Percentiles rank a stretch among this genome's conserved stretches.
These are phyloP conservation scores for Xylariales sp. DNA, from an alignment of 2,329 filamentous ascomycete species.

Conservation along the genomic window DNA sequence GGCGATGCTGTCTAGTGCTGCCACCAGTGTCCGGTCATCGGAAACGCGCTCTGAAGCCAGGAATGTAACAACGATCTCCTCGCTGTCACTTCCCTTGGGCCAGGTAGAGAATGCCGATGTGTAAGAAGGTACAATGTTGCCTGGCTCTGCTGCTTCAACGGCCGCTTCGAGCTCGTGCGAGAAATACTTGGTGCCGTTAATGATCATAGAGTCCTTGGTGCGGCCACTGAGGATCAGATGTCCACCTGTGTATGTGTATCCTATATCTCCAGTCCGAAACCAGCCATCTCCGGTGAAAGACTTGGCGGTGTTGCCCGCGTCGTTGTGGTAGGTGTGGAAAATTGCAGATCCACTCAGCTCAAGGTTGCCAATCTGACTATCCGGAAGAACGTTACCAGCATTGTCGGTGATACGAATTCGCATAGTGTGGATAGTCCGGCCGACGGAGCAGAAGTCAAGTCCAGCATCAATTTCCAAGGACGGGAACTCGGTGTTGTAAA, in stretches of 20 bases:
- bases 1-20: slow-evolving; percentile 9
- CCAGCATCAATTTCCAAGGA: background rate
- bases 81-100: background rate
- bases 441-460: slow-evolving; percentile 7
- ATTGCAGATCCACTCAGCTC: slow-evolving; percentile 56
- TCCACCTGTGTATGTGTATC: slow-evolving; percentile 27
- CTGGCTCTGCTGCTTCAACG: slow-evolving; percentile 29
- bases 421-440: background rate
- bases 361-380: slow-evolving; percentile 46
- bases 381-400: background rate
- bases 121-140: slow-evolving; percentile 21
- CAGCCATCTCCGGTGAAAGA: slow-evolving; percentile 47
- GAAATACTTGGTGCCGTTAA: slow-evolving; percentile 42
- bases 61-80: slow-evolving; percentile 7
- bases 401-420: background rate
- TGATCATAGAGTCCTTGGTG: slow-evolving; percentile 37
- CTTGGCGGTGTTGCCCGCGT: slow-evolving; percentile 50
- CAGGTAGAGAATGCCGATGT: slow-evolving; percentile 34
- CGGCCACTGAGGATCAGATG: slow-evolving; percentile 33
- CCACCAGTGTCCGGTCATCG: slow-evolving; percentile 3
- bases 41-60: background rate
- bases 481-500: slow-evolving; percentile 8
- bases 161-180: slow-evolving; percentile 32
- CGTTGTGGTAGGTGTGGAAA: slow-evolving; percentile 61
- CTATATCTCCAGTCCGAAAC: slow-evolving; percentile 37